A percentile compares a stretch with the other conserved stretches of the same genome.
phyloP scores from a whole-genome alignment of 352 stramenopile species.

The Phytophthora tentaculata region DNA sequence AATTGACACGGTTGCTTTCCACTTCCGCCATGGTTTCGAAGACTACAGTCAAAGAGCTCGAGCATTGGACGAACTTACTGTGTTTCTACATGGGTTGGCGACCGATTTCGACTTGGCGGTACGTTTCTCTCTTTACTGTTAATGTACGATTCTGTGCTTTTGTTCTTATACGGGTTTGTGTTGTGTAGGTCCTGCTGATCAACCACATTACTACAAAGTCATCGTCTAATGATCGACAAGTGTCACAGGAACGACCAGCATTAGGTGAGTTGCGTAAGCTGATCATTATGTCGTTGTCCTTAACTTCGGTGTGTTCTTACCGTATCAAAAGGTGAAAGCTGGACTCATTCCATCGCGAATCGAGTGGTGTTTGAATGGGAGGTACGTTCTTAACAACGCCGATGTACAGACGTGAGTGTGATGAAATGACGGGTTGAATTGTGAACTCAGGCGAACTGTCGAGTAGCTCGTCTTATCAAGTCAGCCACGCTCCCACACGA shows the following conservation, averaged over 20 bases:
- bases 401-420: background rate
- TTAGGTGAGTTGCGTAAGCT: constrained; percentile 31
- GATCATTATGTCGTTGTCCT: no score
- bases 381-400: constrained; percentile 41
- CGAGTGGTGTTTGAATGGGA: constrained; percentile 73
- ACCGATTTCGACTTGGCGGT: constrained; percentile 64
- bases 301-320: background rate
- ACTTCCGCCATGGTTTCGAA: constrained; percentile 91
- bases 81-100: constrained; percentile 67
- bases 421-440: background rate
- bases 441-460: constrained; percentile 37
- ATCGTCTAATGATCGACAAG: constrained; percentile 15
- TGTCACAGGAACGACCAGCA: constrained; percentile 36
- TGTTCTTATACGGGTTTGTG: background rate
- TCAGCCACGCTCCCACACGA: constrained; percentile 52
- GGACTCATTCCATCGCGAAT: constrained; percentile 70
- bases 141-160: background rate
- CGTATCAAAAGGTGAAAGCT: constrained; percentile 61
- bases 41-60: constrained; percentile 70
- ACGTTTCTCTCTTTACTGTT: constrained; percentile 9
- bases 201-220: constrained; percentile 81
- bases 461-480: constrained; percentile 56
- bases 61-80: constrained; percentile 75
- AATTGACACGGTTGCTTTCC: constrained; percentile 95
- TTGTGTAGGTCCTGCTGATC: constrained; percentile 59